These are phyloP conservation scores for Sporisorium reilianum DNA, from an alignment of 1,284 basidiomycete species.

Conservation along the genomic window DNA sequence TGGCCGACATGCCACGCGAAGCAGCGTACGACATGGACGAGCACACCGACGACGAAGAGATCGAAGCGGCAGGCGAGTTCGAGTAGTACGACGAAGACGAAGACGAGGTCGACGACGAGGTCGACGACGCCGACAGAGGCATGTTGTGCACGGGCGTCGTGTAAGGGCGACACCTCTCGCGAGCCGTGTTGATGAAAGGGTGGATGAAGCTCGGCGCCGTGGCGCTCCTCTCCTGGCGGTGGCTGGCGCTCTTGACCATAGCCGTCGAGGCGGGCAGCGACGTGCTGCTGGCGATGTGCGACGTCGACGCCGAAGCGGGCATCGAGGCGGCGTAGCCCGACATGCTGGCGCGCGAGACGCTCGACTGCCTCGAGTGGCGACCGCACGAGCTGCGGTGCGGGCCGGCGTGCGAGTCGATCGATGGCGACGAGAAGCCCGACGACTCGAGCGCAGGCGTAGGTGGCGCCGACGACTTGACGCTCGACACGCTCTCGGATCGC, in stretches of 20 bases:
- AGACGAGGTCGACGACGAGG: slow-evolving; percentile 15
- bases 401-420: slow-evolving; percentile 42
- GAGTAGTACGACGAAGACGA: slow-evolving; percentile 30
- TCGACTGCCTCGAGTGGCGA: slow-evolving; percentile 44
- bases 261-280: slow-evolving; percentile 37
- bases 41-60: slow-evolving; percentile 52
- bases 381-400: slow-evolving; percentile 35
- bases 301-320: slow-evolving; percentile 19
- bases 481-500: slow-evolving; percentile 41
- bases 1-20: slow-evolving; percentile 38
- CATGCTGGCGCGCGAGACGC: slow-evolving; percentile 54
- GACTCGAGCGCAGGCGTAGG: slow-evolving; percentile 43
- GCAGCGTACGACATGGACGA: slow-evolving; percentile 43
- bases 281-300: slow-evolving; percentile 23
- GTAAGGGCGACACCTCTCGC: slow-evolving; percentile 53
- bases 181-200: slow-evolving; percentile 44
- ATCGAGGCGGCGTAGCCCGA: slow-evolving; percentile 34
- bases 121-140: slow-evolving; percentile 31
- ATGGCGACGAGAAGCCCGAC: slow-evolving; percentile 39
- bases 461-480: slow-evolving; percentile 32
- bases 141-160: slow-evolving; percentile 51
- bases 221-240: slow-evolving; percentile 42
- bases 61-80: slow-evolving; percentile 42
- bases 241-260: slow-evolving; percentile 48
- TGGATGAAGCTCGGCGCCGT: slow-evolving; percentile 45